Evolutionary conservation across 495 filamentous ascomycete species (phyloP), one percentile per base, ranked within the genome.

Genomic region (Penicillium pulvis): DNA sequence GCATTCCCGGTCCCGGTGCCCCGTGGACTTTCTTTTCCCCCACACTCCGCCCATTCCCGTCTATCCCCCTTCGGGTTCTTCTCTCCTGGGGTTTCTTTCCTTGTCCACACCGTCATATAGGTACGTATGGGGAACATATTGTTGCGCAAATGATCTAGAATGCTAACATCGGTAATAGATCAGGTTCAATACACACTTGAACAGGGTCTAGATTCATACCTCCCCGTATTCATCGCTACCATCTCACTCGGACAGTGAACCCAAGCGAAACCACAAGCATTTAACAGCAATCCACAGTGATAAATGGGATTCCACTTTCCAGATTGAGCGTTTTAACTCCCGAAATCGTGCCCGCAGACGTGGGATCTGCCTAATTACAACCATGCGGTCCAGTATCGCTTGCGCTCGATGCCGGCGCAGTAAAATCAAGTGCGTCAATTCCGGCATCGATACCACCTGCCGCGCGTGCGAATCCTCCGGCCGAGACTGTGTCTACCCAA

Each of bases 351-450:
- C 17, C 53, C 42, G 35, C 42, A 55, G 31, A 36, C 54, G 44
- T 44, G 58, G 59, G 56, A 67, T 70, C 68, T 67, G 62, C 65
- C 39, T 31, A 50, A 53, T 36, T 30, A 2, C 59, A 52, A 74
- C 28, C 55, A 88, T 92, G 85, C 81, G 90, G 53, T 91, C 89
- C 49, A 90, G 87, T 61, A 91, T 93, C 61, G 90, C 90, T 60
- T 93, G 90, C 72, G 81, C 83, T 57, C 81, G 85, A 51, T 93
- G 90, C 76, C 84, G 90, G 55, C 86, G 88, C 68, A 90, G 86
- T 71, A 93, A 93, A 70, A 88, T 92, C 71, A 93, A 92, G 77
- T 90, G 81, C 71, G 86, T 91, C 75, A 96, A 96, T 74, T 80
- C 79, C 64, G 90, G 90, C 51, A 85, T 87, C 53, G 81, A 84